Evolutionary conservation across 192 early-diverging fungal species (phyloP).

Genomic region (Coemansia javaensis): DNA sequence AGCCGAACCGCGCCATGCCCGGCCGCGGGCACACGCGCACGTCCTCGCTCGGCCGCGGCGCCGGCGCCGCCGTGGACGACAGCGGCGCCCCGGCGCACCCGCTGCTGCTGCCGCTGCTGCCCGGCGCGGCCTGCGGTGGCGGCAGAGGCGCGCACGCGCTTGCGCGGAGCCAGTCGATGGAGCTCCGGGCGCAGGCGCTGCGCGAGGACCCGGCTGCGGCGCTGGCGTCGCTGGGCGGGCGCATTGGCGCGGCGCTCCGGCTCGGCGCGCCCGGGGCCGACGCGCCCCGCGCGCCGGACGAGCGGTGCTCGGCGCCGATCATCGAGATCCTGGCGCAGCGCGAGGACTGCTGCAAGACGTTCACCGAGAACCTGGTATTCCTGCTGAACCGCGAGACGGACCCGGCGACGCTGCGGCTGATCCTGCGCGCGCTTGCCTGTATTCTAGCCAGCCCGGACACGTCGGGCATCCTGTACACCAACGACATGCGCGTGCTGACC

Average conservation of each 20-base stretch:
- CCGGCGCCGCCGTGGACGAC: background rate
- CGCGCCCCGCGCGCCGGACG: no score
- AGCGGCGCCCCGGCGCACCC: background rate
- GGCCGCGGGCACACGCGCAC: slow-evolving; percentile 6
- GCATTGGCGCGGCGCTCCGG: background rate
- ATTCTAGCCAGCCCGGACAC: slow-evolving; percentile 64
- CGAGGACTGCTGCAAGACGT: slow-evolving; percentile 61
- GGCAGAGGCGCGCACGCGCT: slow-evolving; percentile 11
- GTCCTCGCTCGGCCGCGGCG: background rate
- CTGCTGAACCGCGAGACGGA: slow-evolving; percentile 85
- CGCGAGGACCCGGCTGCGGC: background rate
- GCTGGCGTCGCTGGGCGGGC: background rate
- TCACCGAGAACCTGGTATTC: slow-evolving; percentile 86
- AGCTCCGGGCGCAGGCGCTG: slow-evolving; percentile 15
- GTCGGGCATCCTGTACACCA: slow-evolving; percentile 81
- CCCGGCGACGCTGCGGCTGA: slow-evolving; percentile 37
- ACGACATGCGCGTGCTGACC: slow-evolving; percentile 81
- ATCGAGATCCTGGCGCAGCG: slow-evolving; percentile 27
- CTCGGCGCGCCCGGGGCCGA: background rate
- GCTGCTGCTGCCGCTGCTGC: background rate
- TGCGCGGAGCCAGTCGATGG: slow-evolving; percentile 43
- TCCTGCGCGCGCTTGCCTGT: slow-evolving; percentile 67
- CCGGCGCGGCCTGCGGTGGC: slow-evolving; percentile 5
- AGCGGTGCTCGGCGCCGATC: no score
- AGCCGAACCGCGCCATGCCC: no score